These are phyloP conservation scores for Pueraria montana DNA, from an alignment of 306 rosid genomes.

Conservation along the genomic window DNA sequence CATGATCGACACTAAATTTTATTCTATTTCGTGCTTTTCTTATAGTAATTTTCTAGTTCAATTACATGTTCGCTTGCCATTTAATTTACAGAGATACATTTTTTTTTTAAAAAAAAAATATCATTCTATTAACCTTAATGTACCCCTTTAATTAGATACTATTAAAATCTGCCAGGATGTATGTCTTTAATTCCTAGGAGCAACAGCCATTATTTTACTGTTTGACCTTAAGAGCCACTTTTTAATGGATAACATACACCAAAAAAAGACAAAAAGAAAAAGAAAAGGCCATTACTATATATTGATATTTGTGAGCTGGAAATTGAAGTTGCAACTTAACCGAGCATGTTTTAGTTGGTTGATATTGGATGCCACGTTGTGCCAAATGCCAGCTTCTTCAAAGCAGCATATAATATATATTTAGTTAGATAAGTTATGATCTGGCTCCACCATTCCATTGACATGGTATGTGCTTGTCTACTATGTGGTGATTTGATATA, in stretches of 20 bases:
- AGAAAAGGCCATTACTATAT: not conserved
- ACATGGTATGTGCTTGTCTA: not conserved
- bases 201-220: not conserved
- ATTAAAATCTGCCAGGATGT: not conserved
- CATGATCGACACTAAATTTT: too few relatives aligned
- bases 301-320: constrained; percentile 43
- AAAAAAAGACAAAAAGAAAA: not conserved
- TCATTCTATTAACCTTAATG: constrained; percentile 17
- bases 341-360: constrained; percentile 14
- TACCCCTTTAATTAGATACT: not conserved
- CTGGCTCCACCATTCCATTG: constrained; percentile 30
- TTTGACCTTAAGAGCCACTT: constrained; percentile 5
- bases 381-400: constrained; percentile 49
- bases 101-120: too few relatives aligned
- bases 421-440: not conserved
- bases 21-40: too few relatives aligned
- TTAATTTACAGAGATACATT: too few relatives aligned
- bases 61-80: too few relatives aligned
- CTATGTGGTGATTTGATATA: constrained; percentile 19
- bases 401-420: not conserved
- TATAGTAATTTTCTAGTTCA: too few relatives aligned
- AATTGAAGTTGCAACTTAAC: constrained; percentile 35
- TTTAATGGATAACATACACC: constrained; percentile 18
- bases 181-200: constrained; percentile 2
- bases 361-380: constrained; percentile 45